Evolutionary conservation across 495 filamentous ascomycete species (phyloP).

Genomic region (Filosporella fistucella): DNA sequence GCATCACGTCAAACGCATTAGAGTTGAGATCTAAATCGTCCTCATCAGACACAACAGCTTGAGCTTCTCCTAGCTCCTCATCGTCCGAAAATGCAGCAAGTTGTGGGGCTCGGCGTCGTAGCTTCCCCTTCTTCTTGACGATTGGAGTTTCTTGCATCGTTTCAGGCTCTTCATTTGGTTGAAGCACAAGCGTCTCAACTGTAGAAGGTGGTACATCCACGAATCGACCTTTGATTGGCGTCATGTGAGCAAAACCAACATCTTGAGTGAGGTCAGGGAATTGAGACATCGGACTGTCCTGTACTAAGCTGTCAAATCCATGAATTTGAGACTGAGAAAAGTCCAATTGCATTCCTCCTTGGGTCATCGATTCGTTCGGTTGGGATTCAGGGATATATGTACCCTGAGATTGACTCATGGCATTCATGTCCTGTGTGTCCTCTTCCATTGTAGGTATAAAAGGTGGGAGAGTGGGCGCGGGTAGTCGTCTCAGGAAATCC

Average conservation of each 20-base stretch:
- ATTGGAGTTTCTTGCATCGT: conserved; percentile 41
- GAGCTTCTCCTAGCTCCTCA: conserved; percentile 50
- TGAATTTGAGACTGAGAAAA: conserved; percentile 50
- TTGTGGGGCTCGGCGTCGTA: conserved; percentile 42
- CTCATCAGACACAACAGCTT: conserved; percentile 30
- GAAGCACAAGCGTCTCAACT: conserved; percentile 61
- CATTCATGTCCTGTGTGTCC: conserved; percentile 52
- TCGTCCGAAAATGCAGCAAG: conserved; percentile 43
- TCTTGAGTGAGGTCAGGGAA: conserved; percentile 81
- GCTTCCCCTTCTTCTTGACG: conserved; percentile 52
- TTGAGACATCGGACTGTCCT: conserved; percentile 52
- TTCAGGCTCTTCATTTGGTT: conserved; percentile 27
- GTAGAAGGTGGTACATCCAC: conserved; percentile 61
- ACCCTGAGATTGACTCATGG: conserved; percentile 54
- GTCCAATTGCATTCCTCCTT: conserved; percentile 44
- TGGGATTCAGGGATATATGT: conserved; percentile 31
- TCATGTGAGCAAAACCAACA: conserved; percentile 60
- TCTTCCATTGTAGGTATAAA: conserved; percentile 40
- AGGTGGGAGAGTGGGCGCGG: conserved; percentile 46
- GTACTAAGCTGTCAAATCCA: conserved; percentile 43
- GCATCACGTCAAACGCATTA: conserved; percentile 73
- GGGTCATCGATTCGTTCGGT: conserved; percentile 25
- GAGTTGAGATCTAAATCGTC: conserved; percentile 48
- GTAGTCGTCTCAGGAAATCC: conserved; percentile 43
- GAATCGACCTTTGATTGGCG: conserved; percentile 57